Conservation (phyloP, 495 filamentous ascomycete species). For the Cercophora samala region DNA sequence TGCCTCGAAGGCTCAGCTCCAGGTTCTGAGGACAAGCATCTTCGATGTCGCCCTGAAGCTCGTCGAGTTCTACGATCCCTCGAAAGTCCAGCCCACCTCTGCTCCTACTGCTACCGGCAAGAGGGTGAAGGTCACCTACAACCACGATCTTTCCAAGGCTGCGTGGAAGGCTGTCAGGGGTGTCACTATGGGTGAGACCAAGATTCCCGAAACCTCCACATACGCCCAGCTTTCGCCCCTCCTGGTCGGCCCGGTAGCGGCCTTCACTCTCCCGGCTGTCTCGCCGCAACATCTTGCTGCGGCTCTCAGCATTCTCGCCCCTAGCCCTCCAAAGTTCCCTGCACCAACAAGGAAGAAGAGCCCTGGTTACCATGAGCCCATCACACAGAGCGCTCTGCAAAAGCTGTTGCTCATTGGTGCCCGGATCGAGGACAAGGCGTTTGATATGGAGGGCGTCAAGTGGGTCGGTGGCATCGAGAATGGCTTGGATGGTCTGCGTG, state of each 20-base stretch:
- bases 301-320: slow-evolving; percentile 70
- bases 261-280: slow-evolving; percentile 76
- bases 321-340: slow-evolving; percentile 67
- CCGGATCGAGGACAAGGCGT: slow-evolving; percentile 72
- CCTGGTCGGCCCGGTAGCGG: slow-evolving; percentile 72
- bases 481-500: slow-evolving; percentile 76
- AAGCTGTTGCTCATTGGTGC: slow-evolving; percentile 86
- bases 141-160: slow-evolving; percentile 70
- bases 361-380: slow-evolving; percentile 73
- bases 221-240: slow-evolving; percentile 66
- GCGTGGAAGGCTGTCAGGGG: slow-evolving; percentile 60
- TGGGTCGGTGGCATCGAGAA: slow-evolving; percentile 84
- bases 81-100: slow-evolving; percentile 27
- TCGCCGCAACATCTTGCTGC: slow-evolving; percentile 78
- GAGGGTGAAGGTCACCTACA: slow-evolving; percentile 44
- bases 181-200: slow-evolving; percentile 41
- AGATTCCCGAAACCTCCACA: slow-evolving; percentile 41
- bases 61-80: slow-evolving; percentile 79
- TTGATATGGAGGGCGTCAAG: slow-evolving; percentile 73
- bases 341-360: slow-evolving; percentile 69
- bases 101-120: slow-evolving; percentile 34
- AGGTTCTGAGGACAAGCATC: slow-evolving; percentile 82
- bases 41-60: slow-evolving; percentile 79
- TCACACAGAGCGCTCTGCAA: slow-evolving; percentile 72
- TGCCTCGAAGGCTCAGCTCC: slow-evolving; percentile 61